Base-by-base conservation (phyloP, 345 rosid genomes). In the Linum tenue region DNA sequence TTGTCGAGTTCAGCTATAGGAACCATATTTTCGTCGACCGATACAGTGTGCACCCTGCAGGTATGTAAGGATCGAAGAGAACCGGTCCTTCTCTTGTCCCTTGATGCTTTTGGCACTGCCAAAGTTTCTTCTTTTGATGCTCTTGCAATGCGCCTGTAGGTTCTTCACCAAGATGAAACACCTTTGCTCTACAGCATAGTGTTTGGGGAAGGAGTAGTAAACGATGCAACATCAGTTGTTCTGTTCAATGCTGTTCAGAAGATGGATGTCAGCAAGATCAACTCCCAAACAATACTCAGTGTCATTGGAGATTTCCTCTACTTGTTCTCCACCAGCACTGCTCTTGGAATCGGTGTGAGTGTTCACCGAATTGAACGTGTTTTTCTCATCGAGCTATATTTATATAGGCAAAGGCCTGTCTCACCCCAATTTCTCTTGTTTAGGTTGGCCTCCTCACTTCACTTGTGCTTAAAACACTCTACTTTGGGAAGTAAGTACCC, bases 41-140 rank as follows among this genome's bases (percentile, higher is more conserved):
- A 92, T 76, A 87, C 97, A 65, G 97, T 92, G 57, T 89, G 97
- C 69, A 92, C 97, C 1, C 85, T 92, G 65, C 97, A 92, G 97
- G 98, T 92, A 56, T 65, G 78, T 70, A 41, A 36, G 2, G 35
- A 62, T 43, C 17, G 61, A 59, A 2, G 53, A 7, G 38, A 69
- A 40, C 71, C 55, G 65, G 42, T n/a, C 5, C 60, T 39, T 71
- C 14, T 36, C n/a, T 10, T 35, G 0, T 39, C 39, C 59, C n/a
- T 16, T 31, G 40, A 17, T 62, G 39, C 22, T 17, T 22, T 22
- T 22, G 31, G 31, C 31, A 22, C 31, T 22, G 31, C 31, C 31
- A 22, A 22, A 22, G 31, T 1, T 15, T 11, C 17, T 61, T 51
- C 22, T 64, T 15, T 7, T 36, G n/a, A 63, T 16, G 40, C 55